phyloP scores from a whole-genome alignment of 345 rosid species.

The Eucalyptus erythrocorys region DNA sequence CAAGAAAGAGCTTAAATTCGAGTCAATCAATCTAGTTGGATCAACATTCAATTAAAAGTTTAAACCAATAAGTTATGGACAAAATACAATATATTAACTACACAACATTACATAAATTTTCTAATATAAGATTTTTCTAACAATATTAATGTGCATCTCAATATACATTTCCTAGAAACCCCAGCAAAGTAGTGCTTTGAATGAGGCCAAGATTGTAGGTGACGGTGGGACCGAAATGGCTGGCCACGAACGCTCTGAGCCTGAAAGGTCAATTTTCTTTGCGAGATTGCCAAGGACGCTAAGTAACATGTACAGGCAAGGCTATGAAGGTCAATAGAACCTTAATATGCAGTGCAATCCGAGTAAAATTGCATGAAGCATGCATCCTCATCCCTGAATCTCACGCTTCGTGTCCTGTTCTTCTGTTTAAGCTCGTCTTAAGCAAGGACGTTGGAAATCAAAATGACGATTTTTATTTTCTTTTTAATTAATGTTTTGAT shows the following conservation, averaged over 20 bases:
- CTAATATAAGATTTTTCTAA: accelerated
- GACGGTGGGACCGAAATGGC: no score
- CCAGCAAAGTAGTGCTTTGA: no score
- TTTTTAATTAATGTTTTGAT: no score
- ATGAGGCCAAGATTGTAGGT: no score
- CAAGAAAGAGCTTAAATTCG: accelerated
- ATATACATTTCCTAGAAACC: no score
- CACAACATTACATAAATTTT: accelerated
- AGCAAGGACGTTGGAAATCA: not conserved
- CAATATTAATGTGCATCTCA: accelerated
- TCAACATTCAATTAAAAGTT: accelerated
- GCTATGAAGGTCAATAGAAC: no score
- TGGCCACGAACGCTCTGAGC: no score
- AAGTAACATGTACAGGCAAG: no score
- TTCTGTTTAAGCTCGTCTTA: not conserved
- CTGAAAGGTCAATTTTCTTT: no score
- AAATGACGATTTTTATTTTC: accelerated
- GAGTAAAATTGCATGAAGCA: not conserved
- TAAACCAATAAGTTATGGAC: accelerated
- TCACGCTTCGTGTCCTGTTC: not conserved
- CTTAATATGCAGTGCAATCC: not conserved
- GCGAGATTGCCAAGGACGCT: no score
- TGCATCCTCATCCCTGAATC: not conserved
- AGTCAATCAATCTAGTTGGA: no score
- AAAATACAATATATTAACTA: accelerated